Evolutionary conservation across 768 basidiomycete genomes (phyloP).

Genomic region (Boletus pseudopeckii): DNA sequence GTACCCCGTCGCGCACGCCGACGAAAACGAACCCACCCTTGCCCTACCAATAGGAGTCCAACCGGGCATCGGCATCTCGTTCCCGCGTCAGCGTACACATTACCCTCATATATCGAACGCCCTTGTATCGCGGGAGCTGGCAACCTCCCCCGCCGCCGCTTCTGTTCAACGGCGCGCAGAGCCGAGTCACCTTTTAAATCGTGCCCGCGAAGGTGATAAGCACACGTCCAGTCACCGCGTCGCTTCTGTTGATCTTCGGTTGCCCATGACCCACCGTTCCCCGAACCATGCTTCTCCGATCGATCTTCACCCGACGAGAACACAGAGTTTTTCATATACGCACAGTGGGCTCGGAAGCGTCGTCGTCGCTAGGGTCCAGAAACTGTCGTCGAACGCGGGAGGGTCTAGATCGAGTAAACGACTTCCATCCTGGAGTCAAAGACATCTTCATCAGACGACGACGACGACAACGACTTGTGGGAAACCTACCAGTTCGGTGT

Average conservation of each 20-base stretch:
- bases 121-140: not conserved
- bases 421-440: constrained; percentile 19
- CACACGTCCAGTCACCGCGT: constrained; percentile 11
- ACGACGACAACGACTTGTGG: constrained; percentile 1
- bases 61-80: constrained; percentile 7
- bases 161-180: constrained; percentile 4
- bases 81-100: constrained; percentile 13
- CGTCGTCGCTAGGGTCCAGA: not conserved
- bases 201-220: constrained; percentile 12
- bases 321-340: constrained; percentile 11
- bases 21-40: constrained; percentile 22
- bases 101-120: constrained; percentile 12
- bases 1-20: not conserved
- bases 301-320: constrained; percentile 19
- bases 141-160: constrained; percentile 1
- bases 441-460: not conserved
- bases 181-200: constrained; percentile 3
- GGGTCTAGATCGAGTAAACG: constrained; percentile 6
- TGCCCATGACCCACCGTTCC: not conserved
- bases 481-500: not conserved
- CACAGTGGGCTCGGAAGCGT: constrained; percentile 5
- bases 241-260: constrained; percentile 20
- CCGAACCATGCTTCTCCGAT: constrained; percentile 17
- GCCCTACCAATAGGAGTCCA: not conserved
- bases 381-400: constrained; percentile 8